Evolutionary conservation across 345 rosid species (phyloP).

Genomic region (Mallotus nudiflorus): DNA sequence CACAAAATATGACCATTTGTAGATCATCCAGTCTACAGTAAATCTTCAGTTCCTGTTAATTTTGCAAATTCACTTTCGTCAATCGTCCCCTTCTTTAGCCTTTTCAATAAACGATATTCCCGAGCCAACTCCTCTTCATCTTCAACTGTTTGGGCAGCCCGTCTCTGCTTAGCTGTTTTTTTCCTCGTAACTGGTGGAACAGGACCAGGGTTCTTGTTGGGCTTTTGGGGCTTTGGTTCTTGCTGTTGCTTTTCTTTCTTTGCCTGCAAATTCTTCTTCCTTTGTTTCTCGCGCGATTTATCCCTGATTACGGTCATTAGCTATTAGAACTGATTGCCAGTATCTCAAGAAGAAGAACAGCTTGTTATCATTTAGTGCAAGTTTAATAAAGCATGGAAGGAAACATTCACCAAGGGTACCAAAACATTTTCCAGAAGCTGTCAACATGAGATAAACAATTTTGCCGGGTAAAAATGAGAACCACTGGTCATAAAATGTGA

Average conservation of each 20-base stretch:
- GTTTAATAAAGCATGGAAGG: no score
- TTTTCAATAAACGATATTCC: conserved; percentile 62
- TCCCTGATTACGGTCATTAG: conserved; percentile 50
- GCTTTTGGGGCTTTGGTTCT: conserved; percentile 47
- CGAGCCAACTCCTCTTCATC: conserved; percentile 72
- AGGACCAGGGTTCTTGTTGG: conserved; percentile 35
- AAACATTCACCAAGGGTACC: not conserved
- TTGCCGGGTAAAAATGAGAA: no score
- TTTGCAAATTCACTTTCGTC: conserved; percentile 69
- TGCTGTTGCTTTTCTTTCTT: conserved; percentile 55
- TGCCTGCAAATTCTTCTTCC: conserved; percentile 57
- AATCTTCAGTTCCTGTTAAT: conserved; percentile 70
- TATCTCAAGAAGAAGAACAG: not conserved
- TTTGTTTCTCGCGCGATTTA: conserved; percentile 81
- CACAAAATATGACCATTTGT: not conserved
- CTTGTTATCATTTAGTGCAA: no score
- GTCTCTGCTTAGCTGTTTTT: conserved; percentile 83
- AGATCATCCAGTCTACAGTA: conserved; percentile 35
- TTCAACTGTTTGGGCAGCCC: conserved; percentile 67
- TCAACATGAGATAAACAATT: no score
- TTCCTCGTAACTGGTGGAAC: conserved; percentile 42
- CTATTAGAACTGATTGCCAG: not conserved
- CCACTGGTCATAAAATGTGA: not conserved
- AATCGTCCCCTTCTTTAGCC: conserved; percentile 68
- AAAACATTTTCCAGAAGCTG: not conserved